Evolutionary conservation across 2,329 filamentous ascomycete species (phyloP), one percentile per base, ranked within the genome.

Genomic region (Cercospora zeina): DNA sequence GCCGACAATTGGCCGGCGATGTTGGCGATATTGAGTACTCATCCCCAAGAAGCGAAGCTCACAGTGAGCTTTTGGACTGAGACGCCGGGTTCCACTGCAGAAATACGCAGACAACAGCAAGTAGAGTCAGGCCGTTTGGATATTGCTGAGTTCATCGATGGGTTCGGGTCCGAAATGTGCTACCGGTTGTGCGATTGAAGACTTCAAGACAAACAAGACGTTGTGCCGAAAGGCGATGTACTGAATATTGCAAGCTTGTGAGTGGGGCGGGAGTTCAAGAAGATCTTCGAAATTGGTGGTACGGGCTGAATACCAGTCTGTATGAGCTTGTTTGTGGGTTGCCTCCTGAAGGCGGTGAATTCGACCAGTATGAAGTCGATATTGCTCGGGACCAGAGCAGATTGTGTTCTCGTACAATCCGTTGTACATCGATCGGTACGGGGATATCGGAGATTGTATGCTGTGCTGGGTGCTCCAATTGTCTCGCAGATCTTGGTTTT

Each of bases 51-150:
- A 2, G 55, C 31, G 24, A 37, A 59, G 58, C 36, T 59, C 33
- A 59, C 45, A 16, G 58, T 59, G 19, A 59, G 31, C 21, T 42
- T 59, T 19, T 59, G 49, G 58, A 59, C 58, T 10, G 49, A 59
- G 24, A 37, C 34, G 33, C 57, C 57, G 31, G 57, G 47, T 10
- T 59, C 57, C 3, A 19, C 31, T 3, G 30, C 19, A 14, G 47
- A 51, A 6, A 13, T 8, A 16, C 31, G 27, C 9, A 39, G 58
- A 37, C 39, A 47, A 36, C 39, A 58, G 42, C 27, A 42, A 10
- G 14, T 34, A 9, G 39, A 49, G 11, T 49, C 21, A 13, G 42
- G 42, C 2, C 21, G 24, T 49, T 30, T 49, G 42, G 42, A 49
- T 49, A 49, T 24, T 27, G 42, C 27, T n/a, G 27, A 21, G 42